Percentiles rank a stretch among this genome's conserved stretches.
Evolutionary conservation across 148 eudicot genomes (phyloP).

Genomic region (Dianthus caryophyllus): DNA sequence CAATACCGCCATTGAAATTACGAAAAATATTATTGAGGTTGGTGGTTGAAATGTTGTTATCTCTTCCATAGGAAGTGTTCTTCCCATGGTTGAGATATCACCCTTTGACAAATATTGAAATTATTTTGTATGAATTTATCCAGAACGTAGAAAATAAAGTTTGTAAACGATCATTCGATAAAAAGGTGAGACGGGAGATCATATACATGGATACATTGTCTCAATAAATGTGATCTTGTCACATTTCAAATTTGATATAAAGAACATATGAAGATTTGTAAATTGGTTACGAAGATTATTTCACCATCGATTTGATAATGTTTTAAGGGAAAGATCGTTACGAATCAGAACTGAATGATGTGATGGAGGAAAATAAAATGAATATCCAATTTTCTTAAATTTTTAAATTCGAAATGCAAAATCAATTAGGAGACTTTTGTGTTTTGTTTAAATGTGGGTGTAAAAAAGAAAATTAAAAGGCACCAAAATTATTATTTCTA

Average conservation of each 20-base stretch:
- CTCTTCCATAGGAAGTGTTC: constrained; percentile 33
- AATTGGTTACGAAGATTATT: neutral
- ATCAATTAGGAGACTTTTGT: neutral
- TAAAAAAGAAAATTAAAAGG: neutral
- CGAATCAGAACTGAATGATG: too few relatives aligned
- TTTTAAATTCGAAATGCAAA: neutral
- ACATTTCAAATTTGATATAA: too few relatives aligned
- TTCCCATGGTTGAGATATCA: constrained; percentile 45
- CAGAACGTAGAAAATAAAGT: too few relatives aligned
- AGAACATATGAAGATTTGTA: too few relatives aligned
- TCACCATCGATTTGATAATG: neutral
- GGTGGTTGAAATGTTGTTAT: constrained; percentile 25
- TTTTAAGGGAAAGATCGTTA: neutral
- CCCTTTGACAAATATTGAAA: neutral
- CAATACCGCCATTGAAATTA: constrained; percentile 36
- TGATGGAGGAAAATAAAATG: neutral
- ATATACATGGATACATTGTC: too few relatives aligned
- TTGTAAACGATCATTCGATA: too few relatives aligned
- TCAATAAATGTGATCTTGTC: too few relatives aligned
- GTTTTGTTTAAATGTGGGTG: neutral
- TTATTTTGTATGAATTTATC: neutral
- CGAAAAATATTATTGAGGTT: constrained; percentile 28
- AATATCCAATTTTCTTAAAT: neutral
- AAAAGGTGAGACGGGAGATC: too few relatives aligned
- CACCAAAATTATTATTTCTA: neutral